A percentile compares a stretch with the other conserved stretches of the same genome.
phyloP scores from a whole-genome alignment of 2,329 filamentous ascomycete species.

The Atkinsonella hypoxylon region DNA sequence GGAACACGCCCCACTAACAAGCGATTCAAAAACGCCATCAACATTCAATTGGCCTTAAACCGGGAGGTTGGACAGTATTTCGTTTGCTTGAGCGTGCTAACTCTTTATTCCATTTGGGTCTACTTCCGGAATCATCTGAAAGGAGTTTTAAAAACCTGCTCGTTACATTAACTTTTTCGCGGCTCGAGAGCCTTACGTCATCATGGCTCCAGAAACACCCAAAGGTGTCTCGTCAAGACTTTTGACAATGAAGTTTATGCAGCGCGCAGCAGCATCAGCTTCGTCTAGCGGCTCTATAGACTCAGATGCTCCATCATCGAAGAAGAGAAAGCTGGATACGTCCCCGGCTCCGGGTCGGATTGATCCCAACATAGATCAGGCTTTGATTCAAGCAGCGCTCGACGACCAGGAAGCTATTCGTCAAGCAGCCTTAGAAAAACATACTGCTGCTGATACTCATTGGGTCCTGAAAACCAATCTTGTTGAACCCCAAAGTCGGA shows the following conservation, averaged over 20 bases:
- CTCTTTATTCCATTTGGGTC: too few species aligned
- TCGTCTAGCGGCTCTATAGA: constrained; percentile 32
- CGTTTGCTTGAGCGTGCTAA: too few species aligned
- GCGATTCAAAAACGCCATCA: too few species aligned
- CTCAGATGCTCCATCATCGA: constrained; percentile 41
- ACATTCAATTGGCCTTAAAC: too few species aligned
- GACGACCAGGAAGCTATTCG: constrained; percentile 56
- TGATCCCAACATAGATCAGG: constrained; percentile 37
- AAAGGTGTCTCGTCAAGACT: constrained; percentile 75
- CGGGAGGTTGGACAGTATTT: too few species aligned
- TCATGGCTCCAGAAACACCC: constrained; percentile 40
- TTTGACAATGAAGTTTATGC: constrained; percentile 97
- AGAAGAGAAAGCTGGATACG: constrained; percentile 46
- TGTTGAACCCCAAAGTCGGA: constrained; percentile 13
- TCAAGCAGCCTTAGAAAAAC: constrained; percentile 47
- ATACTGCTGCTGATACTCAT: constrained; percentile 57
- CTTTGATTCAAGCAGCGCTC: constrained; percentile 49
- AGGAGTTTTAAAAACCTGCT: neutral
- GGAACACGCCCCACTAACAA: neutral
- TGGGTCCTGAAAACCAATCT: constrained; percentile 55
- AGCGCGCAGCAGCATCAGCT: constrained; percentile 60
- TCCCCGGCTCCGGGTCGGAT: constrained; percentile 24
- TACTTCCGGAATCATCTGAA: too few species aligned
- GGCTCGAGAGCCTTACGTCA: neutral
- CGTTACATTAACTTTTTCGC: too few species aligned